These are phyloP conservation scores for Scheffersomyces segobiensis DNA, from an alignment of 1,139 yeast genomes.

Conservation along the genomic window DNA sequence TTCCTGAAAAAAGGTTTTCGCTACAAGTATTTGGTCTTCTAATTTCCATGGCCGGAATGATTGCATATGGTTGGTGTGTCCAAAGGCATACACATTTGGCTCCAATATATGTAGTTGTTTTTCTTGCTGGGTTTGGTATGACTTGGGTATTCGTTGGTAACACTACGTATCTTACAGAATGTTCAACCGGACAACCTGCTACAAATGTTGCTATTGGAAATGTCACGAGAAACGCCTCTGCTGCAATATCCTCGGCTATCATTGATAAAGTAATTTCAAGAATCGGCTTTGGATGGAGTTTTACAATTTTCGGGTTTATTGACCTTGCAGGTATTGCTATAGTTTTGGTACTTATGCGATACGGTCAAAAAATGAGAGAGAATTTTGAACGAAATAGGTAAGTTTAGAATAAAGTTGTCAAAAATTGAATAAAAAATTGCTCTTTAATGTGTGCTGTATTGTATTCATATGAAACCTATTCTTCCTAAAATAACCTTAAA, in stretches of 20 bases:
- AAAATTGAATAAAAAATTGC: neutral
- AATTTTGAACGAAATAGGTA: conserved; percentile 7
- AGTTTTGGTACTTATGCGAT: conserved; percentile 23
- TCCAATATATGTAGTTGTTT: conserved; percentile 43
- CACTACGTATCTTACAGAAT: conserved; percentile 57
- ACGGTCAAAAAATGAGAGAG: conserved; percentile 31
- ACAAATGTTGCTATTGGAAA: conserved; percentile 59
- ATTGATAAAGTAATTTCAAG: conserved; percentile 37
- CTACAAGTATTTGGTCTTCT: conserved; percentile 49
- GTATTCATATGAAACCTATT: no score
- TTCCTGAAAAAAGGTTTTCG: conserved; percentile 49
- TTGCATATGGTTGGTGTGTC: conserved; percentile 59
- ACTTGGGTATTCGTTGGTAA: conserved; percentile 61
- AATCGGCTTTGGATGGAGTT: conserved; percentile 63
- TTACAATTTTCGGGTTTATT: conserved; percentile 52
- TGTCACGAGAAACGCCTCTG: conserved; percentile 54
- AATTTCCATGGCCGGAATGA: conserved; percentile 45
- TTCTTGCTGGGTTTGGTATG: conserved; percentile 55
- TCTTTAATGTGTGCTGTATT: no score
- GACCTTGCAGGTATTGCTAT: conserved; percentile 33
- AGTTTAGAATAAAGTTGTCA: neutral
- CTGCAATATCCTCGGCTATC: conserved; percentile 55
- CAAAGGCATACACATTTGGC: conserved; percentile 44
- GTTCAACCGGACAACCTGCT: conserved; percentile 53
- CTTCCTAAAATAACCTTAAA: no score